Evolutionary conservation across 495 filamentous ascomycete species (phyloP), one percentile per base, ranked within the genome.

Genomic region (Pyronema omphalodes): DNA sequence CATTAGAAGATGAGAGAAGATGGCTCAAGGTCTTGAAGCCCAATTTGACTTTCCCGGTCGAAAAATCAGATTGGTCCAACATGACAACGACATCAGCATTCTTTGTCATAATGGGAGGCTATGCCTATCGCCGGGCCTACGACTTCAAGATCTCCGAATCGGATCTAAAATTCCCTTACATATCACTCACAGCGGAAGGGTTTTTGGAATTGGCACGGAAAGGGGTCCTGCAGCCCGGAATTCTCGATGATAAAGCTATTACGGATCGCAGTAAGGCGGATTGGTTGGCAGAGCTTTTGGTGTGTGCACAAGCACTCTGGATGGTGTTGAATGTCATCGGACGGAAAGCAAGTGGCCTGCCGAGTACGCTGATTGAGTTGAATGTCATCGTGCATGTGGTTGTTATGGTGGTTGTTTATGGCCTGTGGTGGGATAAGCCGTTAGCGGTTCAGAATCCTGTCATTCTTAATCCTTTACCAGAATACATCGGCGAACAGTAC

Each of bases 351-450:
- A 54, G 66, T n/a, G 35, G 34, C 0, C 49, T 73, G 0, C 41
- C 60, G 11, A 50, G 71, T 18, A 71, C 64, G 18, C 60, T 69
- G 7, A 57, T 71, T 0, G 71, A 72, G 55, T 58, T 73, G 2
- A 71, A 71, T 9, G 69, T 67, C 1, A 55, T 71, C 8, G 69
- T 63, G 1, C 72, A 72, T 48, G 67, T 70, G 7, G 12, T 73
- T 1, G 64, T 66, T 23, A 63, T 67, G 7, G 53, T 74, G 0
- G 15, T 68, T 0, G 71, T 70, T 6, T 72, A 69, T 12, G 56
- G 57, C 6, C 58, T 70, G 45, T 75, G 72, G 72, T 65, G 63
- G 56, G 14, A 66, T 19, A 74, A 75, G 46, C 71, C 72, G 1
- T 54, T 62, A 14, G 62, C 71, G 37, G 51, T 71, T 7, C 46